Evolutionary conservation across 768 basidiomycete species (phyloP), one percentile per base, ranked within the genome.

Genomic region (Lactifluus pinguis): DNA sequence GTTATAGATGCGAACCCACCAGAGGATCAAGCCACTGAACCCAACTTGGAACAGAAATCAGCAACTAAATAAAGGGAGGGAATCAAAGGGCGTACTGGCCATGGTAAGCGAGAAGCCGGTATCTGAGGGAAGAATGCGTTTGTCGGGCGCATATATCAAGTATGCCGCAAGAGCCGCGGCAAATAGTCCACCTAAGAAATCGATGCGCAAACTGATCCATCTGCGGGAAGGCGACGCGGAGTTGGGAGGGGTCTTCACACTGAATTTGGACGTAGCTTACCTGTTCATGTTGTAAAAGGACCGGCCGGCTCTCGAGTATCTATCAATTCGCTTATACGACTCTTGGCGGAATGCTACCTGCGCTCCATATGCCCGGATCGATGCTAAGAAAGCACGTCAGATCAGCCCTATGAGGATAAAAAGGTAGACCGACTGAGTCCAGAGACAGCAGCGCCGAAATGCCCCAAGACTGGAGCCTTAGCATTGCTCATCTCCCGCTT

Each of bases 291-390:
- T 77, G 63, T 80, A 82, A 73, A 77, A 79, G 2, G 71, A 71
- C 19, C 76, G 66, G 3, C 72, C 75, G 0, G 75, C 68, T 41
- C 73, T 72, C n/a, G 72, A 70, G 64, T 79, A 84, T 41, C 71
- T 72, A 65, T 84, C 77, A 21, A 83, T 78, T 4, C 79, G 73
- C 34, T 67, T 63, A 51, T 77, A 67, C 6, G 80, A 76, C 63
- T 82, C 76, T 57, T 36, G 53, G 58, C 68, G 76, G 69, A 74
- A 80, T 6, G 72, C 66, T 4, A 73, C 71, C 64, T 83, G 75
- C 10, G 81, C 80, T 15, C 79, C 77, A 62, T 82, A 85, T 1
- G 83, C 83, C 9, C 83, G 74, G 42, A 84, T 82, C 2, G 80
- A 79, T 4, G 72, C 69, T 75, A 34, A 17, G 9, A 3, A 29